Evolutionary conservation across 768 basidiomycete species (phyloP), one percentile per base, ranked within the genome.

Genomic region (Agaricus bisporus): DNA sequence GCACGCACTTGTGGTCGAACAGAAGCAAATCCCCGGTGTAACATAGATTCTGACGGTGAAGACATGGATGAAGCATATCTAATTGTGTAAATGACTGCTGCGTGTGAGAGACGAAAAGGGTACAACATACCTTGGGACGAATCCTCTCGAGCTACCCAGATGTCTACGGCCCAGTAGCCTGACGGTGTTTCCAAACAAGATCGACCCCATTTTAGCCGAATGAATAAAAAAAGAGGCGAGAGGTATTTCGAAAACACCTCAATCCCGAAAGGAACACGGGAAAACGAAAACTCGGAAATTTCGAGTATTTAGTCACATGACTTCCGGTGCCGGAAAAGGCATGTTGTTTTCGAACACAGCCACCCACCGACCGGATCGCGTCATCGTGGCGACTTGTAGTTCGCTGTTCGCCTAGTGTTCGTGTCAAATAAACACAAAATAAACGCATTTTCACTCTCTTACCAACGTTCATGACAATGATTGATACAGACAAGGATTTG

Each of bases 11-110:
- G 53, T n/a, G 22, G 46, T 9, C 41, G 47, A 35, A 48, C 32
- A 8, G 53, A 48, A 25, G 53, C 38, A 42, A 54, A 54, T 12
- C 53, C 47, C 2, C 53, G 53, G 25, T 39, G 38, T 28, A 48
- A 26, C 8, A 39, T 41, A n/a, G 41, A 43, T 3, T 35, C 53
- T 22, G 38, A 25, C 41, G 20, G 38, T 17, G 26, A 48, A n/a
- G 41, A 41, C 18, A 12, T 2, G 29, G 52, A 22, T 10, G 44
- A 32, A 4, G 39, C 8, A 47, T 41, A 18, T 29, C 46, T 54
- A 29, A n/a, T 14, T 9, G n/a, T 15, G 25, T 14, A 28, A 29
- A 29, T 12, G 12, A 25, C 6, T 4, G 8, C 12, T 20, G 42
- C 26, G 42, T 8, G 26, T 25, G 22, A 12, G 12, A 44, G 12